phyloP scores from a whole-genome alignment of 495 filamentous ascomycete genomes.

The Tuber calosporum region DNA sequence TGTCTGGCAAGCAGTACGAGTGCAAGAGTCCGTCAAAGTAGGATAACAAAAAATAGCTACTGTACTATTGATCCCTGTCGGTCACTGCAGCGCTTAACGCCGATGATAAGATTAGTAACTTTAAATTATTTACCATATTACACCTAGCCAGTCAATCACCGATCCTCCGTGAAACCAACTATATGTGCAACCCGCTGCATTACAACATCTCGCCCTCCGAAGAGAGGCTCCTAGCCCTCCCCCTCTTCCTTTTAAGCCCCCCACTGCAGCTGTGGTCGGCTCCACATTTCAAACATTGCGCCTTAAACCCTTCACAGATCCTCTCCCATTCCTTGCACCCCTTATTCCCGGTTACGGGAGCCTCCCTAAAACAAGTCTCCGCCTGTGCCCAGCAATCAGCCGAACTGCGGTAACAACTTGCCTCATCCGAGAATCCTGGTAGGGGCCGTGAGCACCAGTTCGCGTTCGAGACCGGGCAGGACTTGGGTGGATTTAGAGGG shows the following conservation, averaged over 20 bases:
- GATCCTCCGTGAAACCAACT: too few species aligned
- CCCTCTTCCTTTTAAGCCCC: not conserved
- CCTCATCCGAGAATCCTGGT: constrained; percentile 48
- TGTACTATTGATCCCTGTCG: too few species aligned
- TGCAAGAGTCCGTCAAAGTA: too few species aligned
- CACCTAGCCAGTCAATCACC: not conserved
- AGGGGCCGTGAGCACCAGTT: constrained; percentile 66
- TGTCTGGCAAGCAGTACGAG: too few species aligned
- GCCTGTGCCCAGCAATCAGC: constrained; percentile 54
- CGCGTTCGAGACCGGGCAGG: constrained; percentile 56
- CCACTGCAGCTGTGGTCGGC: constrained; percentile 16
- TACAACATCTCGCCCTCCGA: not conserved
- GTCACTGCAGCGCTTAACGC: not conserved
- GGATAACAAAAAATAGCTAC: too few species aligned
- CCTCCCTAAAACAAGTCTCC: constrained; percentile 51
- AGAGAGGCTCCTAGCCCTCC: not conserved
- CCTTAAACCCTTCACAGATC: constrained; percentile 48
- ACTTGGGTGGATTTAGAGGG: constrained; percentile 39
- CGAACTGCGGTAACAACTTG: constrained; percentile 51
- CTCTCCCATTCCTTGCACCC: constrained; percentile 55
- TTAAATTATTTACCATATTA: not conserved
- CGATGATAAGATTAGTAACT: not conserved
- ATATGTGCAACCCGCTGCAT: not conserved
- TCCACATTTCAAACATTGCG: constrained; percentile 12
- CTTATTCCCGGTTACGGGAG: constrained; percentile 52